phyloP scores from a whole-genome alignment of 108 stramenopile species.

The Cylindrotheca closterium region DNA sequence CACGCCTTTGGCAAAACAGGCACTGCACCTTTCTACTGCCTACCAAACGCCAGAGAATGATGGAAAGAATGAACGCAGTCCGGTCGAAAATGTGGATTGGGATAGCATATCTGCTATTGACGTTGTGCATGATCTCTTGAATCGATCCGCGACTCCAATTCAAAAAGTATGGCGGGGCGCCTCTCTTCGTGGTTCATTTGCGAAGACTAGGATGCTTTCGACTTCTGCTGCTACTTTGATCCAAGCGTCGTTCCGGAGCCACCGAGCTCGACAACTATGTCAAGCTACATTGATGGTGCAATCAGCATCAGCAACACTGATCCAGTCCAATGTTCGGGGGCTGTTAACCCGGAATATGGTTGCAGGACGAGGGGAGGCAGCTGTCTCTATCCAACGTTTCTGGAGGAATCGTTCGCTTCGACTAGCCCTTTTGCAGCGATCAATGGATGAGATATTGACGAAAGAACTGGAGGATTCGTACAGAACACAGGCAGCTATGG shows the following conservation, averaged over 20 bases:
- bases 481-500: background rate
- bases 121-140: background rate
- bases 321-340: background rate
- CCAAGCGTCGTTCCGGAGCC: background rate
- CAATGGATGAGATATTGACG: background rate
- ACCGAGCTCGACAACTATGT: background rate
- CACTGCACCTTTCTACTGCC: background rate
- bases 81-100: no score
- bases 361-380: conserved; percentile 6
- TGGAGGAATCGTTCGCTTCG: conserved; percentile 1
- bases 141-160: conserved; percentile 3
- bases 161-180: conserved; percentile 1
- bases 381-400: conserved; percentile 4
- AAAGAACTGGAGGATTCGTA: background rate
- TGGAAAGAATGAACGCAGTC: no score
- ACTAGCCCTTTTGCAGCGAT: background rate
- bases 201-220: no score
- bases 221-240: background rate
- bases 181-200: background rate
- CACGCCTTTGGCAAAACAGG: background rate
- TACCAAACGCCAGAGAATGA: background rate
- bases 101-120: background rate
- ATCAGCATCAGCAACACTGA: no score
- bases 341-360: background rate
- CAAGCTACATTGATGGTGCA: no score